Conservation (phyloP, 306 rosid species). For the Hippophae gyantsensis region DNA sequence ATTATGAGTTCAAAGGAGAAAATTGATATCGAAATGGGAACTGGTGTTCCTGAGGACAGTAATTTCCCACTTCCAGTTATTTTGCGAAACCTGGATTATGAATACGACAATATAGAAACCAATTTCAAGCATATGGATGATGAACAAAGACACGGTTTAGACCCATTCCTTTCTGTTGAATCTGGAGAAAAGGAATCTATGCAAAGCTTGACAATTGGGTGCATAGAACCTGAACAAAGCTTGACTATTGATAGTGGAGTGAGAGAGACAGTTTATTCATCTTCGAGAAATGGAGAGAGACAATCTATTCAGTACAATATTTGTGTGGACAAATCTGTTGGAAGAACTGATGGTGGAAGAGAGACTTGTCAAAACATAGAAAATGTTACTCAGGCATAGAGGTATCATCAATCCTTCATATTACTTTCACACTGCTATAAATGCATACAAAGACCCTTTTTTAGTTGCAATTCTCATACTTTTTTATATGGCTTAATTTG, state of each 20-base stretch:
- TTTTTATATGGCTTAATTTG: too few species aligned
- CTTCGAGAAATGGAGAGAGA: constrained; percentile 19
- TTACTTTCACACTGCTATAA: too few species aligned
- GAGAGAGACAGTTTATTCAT: constrained; percentile 21
- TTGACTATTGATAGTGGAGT: constrained; percentile 20
- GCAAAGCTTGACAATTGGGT: constrained; percentile 27
- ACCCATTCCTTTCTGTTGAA: constrained; percentile 38
- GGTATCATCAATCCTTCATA: constrained; percentile 23
- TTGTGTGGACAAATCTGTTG: constrained; percentile 15
- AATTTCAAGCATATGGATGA: constrained; percentile 34
- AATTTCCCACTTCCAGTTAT: constrained; percentile 48
- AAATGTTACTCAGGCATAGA: constrained; percentile 28
- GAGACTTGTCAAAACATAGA: constrained; percentile 17
- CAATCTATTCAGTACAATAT: constrained; percentile 29
- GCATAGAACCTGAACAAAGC: constrained; percentile 24
- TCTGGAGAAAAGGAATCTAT: constrained; percentile 35
- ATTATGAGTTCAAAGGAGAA: constrained; percentile 51
- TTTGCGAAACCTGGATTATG: constrained; percentile 46
- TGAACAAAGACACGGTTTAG: constrained; percentile 35
- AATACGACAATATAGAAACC: constrained; percentile 41
- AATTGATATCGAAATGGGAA: constrained; percentile 77
- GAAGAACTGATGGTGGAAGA: constrained; percentile 23
- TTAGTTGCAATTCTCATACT: too few species aligned
- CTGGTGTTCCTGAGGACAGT: constrained; percentile 34
- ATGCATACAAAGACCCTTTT: too few species aligned